Evolutionary conservation across 106 monocot genomes (phyloP), one percentile per base, ranked within the genome.

Genomic region (Dendrobium catenatum): DNA sequence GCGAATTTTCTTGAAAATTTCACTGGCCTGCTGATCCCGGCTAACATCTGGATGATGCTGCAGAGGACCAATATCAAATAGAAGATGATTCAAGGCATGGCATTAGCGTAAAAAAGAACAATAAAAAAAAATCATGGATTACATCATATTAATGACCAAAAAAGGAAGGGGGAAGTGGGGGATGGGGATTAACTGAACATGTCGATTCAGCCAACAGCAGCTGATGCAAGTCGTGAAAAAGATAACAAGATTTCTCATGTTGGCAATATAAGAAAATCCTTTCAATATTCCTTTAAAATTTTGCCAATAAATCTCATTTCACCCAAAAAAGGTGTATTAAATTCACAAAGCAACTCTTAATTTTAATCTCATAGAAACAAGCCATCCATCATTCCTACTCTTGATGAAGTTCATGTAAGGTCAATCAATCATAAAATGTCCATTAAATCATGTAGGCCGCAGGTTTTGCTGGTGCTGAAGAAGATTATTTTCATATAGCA

Each of bases 41-140:
- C 85, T 86, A 55, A 91, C 91, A 91, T 94, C 94, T 43, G 94
- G 94, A 88, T 94, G 91, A 85, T 94, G 89, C 94, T 94, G 89
- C 86, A 91, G 33, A 78, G 51, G n/a, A 1, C 6, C 2, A 77
- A 54, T 15, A 55, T 13, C 54, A 27, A 77, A 77, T 9, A 75
- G 31, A 43, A 44, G 6, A 75, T 75, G 74, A 43, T 72, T 20
- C n/a, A 13, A 16, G 19, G 43, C 74, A 75, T 20, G 43, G 19
- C 43, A 75, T 75, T n/a, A 75, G 64, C 6, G 15, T 66, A 58
- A 2, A 58, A 19, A 17, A n/a, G 64, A 66, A 51, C 37, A 37
- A 37, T 37, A 66, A 66, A 6, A n/a, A 66, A 24, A 66, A 66
- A 66, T 66, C 7, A 66, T 51, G 51, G 51, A 51, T 66, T 4